Evolutionary conservation across 768 basidiomycete species (phyloP), one percentile per base, ranked within the genome.

Genomic region (Leccinum truebloodii): DNA sequence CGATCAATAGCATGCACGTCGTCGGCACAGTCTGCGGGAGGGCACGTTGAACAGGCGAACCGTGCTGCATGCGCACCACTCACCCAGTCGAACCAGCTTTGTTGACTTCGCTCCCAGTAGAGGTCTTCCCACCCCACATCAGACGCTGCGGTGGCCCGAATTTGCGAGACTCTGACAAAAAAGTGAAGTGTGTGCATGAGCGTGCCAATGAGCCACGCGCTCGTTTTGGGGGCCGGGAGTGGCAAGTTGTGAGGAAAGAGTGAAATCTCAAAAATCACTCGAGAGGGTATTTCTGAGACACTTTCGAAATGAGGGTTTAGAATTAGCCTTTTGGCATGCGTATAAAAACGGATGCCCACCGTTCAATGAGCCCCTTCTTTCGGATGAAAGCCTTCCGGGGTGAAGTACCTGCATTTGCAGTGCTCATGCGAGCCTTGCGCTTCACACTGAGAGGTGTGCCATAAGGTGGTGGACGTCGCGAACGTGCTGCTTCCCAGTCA

Each of bases 401-500:
- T 12, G 83, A 77, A 3, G 76, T 48, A n/a, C 37, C 18, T 7
- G 52, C 62, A 34, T 64, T 60, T 58, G 54, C 58, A 39, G 65
- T 73, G 75, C 65, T 79, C 67, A 71, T 81, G 76, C 76, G 73
- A 54, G 63, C 80, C 60, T 68, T 80, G 46, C 76, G 75, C 70
- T 81, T 84, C 54, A 69, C 78, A 54, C 76, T 75, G 7, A 80
- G 69, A 2, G 89, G 89, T 0, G 86, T 86, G 3, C 78, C 79
- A 79, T 89, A 94, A 3, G 92, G 92, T 4, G 92, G 84, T 4
- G 89, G 86, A 62, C 80, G 80, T 54, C 83, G 79, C 1, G 84
- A 80, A n/a, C 88, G 80, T 13, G 86, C 92, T 0, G 92, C 92
- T 32, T 90, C 88, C 92, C 92, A 94, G 76, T 94, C 92, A 67